These are phyloP conservation scores for Beauveria bassiana DNA, from an alignment of 2,329 filamentous ascomycete species.

Conservation along the genomic window DNA sequence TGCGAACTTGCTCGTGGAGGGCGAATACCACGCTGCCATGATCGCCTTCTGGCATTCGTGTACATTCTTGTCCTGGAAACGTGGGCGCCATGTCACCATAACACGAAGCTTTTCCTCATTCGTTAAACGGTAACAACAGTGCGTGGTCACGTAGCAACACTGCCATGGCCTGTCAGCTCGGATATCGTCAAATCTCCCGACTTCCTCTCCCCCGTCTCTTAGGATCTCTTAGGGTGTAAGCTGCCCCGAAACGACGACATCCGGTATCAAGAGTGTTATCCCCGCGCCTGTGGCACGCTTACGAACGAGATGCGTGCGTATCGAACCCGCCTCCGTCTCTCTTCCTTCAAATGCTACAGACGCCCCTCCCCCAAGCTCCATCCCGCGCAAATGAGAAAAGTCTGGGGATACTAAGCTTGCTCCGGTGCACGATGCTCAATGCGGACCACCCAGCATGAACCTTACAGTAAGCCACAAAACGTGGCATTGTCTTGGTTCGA, in stretches of 20 bases:
- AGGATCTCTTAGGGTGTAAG: neutral
- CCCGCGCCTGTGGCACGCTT: neutral
- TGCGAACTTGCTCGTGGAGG: neutral
- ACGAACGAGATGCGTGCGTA: neutral
- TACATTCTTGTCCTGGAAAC: neutral
- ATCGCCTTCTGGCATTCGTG: neutral
- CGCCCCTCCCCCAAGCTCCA: neutral
- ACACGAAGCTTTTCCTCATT: constrained; percentile 2
- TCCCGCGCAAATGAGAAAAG: neutral
- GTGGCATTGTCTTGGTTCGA: neutral
- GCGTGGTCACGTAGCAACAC: neutral
- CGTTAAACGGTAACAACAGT: neutral
- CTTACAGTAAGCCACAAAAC: neutral
- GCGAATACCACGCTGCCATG: constrained; percentile 8
- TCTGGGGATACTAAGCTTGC: constrained; percentile 3
- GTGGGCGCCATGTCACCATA: neutral
- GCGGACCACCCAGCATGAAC: neutral
- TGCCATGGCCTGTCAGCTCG: neutral
- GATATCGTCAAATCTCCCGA: neutral
- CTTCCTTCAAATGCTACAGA: neutral
- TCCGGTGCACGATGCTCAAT: neutral
- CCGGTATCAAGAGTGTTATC: neutral
- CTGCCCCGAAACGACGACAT: neutral
- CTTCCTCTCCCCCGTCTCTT: neutral
- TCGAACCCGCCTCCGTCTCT: neutral